Conservation (phyloP, 495 filamentous ascomycete genomes). For the Astrothelium subdiscretum region DNA sequence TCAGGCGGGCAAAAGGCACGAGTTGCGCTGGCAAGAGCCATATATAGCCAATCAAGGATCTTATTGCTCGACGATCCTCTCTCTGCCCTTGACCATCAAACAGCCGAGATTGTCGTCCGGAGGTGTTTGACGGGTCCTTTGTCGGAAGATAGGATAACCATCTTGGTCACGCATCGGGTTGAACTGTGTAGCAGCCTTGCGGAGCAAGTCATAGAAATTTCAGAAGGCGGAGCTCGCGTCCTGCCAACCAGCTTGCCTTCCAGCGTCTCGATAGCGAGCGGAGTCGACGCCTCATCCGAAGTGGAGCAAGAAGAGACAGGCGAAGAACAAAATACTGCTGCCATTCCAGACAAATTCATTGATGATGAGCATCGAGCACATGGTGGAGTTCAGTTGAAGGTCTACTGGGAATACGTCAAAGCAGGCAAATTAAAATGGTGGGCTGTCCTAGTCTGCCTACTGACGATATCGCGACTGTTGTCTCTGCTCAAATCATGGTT, state of each 20-base stretch:
- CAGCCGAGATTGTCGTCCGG: conserved; percentile 57
- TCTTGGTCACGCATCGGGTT: conserved; percentile 71
- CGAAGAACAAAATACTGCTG: conserved; percentile 38
- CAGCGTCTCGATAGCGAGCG: background rate
- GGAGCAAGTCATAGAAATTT: conserved; percentile 55
- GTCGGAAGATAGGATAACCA: conserved; percentile 46
- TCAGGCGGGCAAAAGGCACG: conserved; percentile 31
- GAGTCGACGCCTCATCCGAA: conserved; percentile 22
- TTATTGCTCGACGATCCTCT: conserved; percentile 31
- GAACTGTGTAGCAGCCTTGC: conserved; percentile 55
- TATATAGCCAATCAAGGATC: conserved; percentile 27
- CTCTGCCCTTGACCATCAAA: conserved; percentile 54
- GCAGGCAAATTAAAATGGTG: conserved; percentile 65
- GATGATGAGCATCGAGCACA: conserved; percentile 67
- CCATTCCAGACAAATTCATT: conserved; percentile 63
- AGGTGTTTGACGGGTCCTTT: conserved; percentile 57
- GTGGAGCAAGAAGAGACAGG: conserved; percentile 28
- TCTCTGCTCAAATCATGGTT: conserved; percentile 62
- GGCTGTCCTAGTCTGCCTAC: conserved; percentile 44
- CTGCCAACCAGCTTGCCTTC: conserved; percentile 15
- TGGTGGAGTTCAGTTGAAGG: conserved; percentile 58
- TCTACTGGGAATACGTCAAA: conserved; percentile 77
- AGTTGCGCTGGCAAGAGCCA: conserved; percentile 29
- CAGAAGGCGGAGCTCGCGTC: conserved; percentile 40
- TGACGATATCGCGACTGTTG: conserved; percentile 47